These are phyloP conservation scores for Microdochium nivale DNA, from an alignment of 2,329 filamentous ascomycete species.

Conservation along the genomic window DNA sequence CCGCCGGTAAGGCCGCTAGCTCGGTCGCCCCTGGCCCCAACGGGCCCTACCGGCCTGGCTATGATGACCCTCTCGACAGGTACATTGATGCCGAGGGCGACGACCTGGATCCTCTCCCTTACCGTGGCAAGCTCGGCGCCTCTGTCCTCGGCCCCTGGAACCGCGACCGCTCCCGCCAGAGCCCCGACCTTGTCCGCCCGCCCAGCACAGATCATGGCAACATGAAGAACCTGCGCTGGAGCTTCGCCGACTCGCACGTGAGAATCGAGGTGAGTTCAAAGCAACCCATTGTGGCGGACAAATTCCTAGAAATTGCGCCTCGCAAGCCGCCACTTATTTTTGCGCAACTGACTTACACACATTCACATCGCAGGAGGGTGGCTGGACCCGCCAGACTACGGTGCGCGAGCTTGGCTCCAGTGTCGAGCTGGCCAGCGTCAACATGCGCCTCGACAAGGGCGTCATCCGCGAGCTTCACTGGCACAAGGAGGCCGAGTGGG, in stretches of 20 bases:
- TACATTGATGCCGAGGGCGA: slow-evolving; percentile 53
- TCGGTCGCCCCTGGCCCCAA: background rate
- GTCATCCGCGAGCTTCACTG: slow-evolving; percentile 72
- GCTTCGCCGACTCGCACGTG: slow-evolving; percentile 55
- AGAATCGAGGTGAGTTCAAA: slow-evolving; percentile 45
- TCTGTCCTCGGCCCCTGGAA: slow-evolving; percentile 65
- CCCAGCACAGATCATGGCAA: slow-evolving; percentile 66
- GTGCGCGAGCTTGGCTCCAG: slow-evolving; percentile 55
- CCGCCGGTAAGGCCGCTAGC: slow-evolving; percentile 16
- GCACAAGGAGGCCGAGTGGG: slow-evolving; percentile 77
- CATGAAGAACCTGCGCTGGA: slow-evolving; percentile 66
- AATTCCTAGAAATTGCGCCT: too few species aligned
- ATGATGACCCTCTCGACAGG: slow-evolving; percentile 53
- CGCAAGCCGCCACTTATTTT: too few species aligned
- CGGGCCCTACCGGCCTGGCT: slow-evolving; percentile 49
- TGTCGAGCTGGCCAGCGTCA: slow-evolving; percentile 66
- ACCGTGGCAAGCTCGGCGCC: slow-evolving; percentile 54
- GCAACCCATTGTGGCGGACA: background rate
- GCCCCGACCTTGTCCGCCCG: slow-evolving; percentile 62
- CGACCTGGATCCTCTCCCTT: slow-evolving; percentile 56
- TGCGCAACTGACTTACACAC: background rate
- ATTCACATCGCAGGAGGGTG: slow-evolving; percentile 48
- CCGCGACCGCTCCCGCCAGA: slow-evolving; percentile 56
- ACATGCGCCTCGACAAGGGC: slow-evolving; percentile 67
- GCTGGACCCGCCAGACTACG: slow-evolving; percentile 70